These are phyloP conservation scores for Heterococcus sp. DNA, from an alignment of 108 stramenopile genomes.

Conservation along the genomic window DNA sequence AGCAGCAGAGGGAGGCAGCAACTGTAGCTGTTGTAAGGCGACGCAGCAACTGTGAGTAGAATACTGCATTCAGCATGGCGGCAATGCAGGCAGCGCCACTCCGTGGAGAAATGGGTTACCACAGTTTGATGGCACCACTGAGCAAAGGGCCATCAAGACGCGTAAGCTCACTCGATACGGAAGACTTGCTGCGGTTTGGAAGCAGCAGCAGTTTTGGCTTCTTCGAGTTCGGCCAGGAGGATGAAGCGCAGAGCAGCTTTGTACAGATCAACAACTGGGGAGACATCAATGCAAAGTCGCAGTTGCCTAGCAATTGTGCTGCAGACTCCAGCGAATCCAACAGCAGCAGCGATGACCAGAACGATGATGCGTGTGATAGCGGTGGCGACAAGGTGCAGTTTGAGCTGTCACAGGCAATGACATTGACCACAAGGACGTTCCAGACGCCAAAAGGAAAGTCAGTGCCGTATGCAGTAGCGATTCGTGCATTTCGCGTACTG, in stretches of 20 bases:
- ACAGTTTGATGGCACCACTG: not conserved
- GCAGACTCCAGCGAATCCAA: not conserved
- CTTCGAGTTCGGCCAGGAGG: too few relatives aligned
- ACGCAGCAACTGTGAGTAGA: too few relatives aligned
- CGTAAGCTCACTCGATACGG: not conserved
- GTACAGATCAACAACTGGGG: not conserved
- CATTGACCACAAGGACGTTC: not conserved
- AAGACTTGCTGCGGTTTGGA: not conserved
- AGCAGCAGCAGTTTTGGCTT: not conserved
- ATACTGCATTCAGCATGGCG: too few relatives aligned
- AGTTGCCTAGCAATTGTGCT: not conserved
- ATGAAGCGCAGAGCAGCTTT: not conserved
- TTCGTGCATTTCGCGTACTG: not conserved
- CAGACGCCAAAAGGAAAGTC: not conserved
- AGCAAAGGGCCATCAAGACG: not conserved
- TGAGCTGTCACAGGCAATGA: not conserved
- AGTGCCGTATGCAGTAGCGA: not conserved
- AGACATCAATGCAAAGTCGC: not conserved
- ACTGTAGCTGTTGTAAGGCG: not conserved
- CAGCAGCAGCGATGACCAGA: not conserved
- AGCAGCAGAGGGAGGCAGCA: not conserved
- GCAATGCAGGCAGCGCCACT: too few relatives aligned
- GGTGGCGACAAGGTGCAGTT: not conserved
- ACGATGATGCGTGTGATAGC: not conserved
- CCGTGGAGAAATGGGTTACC: not conserved